A percentile compares a stretch with the other conserved stretches of the same genome.
phyloP scores from a whole-genome alignment of 805 yeast genomes.

The Teunomyces aglyptinius region DNA sequence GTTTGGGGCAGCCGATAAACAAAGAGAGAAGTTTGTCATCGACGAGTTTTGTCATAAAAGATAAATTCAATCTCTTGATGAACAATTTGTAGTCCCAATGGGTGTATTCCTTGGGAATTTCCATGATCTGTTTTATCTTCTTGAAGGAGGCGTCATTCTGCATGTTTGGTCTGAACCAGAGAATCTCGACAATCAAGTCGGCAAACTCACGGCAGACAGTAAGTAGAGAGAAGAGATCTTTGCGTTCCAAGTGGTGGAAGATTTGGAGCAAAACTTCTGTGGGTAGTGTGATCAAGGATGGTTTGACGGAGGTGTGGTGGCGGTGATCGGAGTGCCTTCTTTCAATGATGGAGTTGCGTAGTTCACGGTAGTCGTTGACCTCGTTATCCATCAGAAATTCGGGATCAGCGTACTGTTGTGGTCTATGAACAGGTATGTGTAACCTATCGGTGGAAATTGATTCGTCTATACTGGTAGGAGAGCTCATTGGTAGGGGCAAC shows the following conservation, averaged over 20 bases:
- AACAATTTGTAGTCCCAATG: constrained; percentile 66
- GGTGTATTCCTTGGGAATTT: constrained; percentile 45
- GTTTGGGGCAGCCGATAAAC: constrained; percentile 66
- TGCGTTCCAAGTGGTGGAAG: constrained; percentile 61
- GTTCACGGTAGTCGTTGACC: constrained; percentile 31
- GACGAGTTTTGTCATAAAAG: constrained; percentile 66
- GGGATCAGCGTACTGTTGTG: constrained; percentile 4
- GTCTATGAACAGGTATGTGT: neutral
- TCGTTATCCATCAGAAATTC: constrained; percentile 37
- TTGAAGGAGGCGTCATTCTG: constrained; percentile 48
- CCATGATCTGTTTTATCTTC: constrained; percentile 56
- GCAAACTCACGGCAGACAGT: constrained; percentile 84
- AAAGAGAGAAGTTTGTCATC: constrained; percentile 60
- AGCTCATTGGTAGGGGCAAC: constrained; percentile 15
- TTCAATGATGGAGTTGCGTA: constrained; percentile 33
- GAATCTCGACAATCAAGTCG: constrained; percentile 66
- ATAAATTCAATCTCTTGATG: constrained; percentile 77
- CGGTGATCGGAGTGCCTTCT: constrained; percentile 20
- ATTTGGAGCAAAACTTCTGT: constrained; percentile 64
- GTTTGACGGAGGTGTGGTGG: constrained; percentile 12
- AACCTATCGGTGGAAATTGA: constrained; percentile 6
- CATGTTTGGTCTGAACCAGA: constrained; percentile 87
- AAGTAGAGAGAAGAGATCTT: constrained; percentile 59
- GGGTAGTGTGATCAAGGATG: constrained; percentile 48
- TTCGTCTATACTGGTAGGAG: constrained; percentile 18